Conservation (phyloP, 441 rosid species). For the Erodium texanum region DNA sequence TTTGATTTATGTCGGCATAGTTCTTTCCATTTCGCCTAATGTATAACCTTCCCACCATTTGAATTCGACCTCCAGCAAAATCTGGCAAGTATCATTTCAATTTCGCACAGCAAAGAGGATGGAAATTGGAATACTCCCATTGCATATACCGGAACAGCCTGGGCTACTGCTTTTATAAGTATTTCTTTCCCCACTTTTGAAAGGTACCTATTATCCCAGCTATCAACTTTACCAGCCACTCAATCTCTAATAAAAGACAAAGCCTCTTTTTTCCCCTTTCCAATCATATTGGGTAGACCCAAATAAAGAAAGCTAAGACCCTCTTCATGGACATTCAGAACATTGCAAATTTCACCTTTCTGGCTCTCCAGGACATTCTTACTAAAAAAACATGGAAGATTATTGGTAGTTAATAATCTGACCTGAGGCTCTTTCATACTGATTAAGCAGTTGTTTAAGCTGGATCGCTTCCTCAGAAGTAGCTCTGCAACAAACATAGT, state of each 20-base stretch:
- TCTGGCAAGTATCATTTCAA: too few species aligned
- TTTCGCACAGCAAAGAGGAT: too few species aligned
- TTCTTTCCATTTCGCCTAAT: too few species aligned
- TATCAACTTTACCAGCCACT: background rate
- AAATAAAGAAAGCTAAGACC: background rate
- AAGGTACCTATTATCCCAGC: background rate
- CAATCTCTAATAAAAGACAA: background rate
- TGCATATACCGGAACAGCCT: background rate
- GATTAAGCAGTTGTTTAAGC: too few species aligned
- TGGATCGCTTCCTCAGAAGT: background rate
- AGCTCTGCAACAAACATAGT: background rate
- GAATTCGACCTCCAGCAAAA: too few species aligned
- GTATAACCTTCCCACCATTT: too few species aligned
- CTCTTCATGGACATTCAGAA: background rate
- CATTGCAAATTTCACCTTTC: background rate
- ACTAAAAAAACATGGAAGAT: background rate
- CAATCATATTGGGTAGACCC: background rate
- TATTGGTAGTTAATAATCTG: background rate
- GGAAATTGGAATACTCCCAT: background rate
- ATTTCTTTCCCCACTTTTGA: background rate
- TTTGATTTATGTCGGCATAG: too few species aligned
- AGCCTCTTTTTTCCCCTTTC: background rate
- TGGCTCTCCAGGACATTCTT: too few species aligned
- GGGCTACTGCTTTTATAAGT: slow-evolving; percentile 2
- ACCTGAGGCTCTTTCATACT: background rate